Conservation (phyloP, 2,329 filamentous ascomycete species). For the Emergomyces pasteurianus region DNA sequence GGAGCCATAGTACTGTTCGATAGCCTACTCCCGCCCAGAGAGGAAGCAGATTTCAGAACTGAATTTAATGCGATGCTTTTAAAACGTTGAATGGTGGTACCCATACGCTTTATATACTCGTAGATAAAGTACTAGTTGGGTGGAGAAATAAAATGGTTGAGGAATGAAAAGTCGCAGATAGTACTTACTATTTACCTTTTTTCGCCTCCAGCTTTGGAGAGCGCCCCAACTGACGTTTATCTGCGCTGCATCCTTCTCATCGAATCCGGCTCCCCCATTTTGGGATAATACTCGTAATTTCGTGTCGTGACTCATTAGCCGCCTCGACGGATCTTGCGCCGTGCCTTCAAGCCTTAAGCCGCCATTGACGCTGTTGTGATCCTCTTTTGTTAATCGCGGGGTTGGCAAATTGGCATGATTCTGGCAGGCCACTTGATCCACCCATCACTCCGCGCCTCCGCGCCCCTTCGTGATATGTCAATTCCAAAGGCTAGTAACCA, state of each 20-base stretch:
- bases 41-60: background rate
- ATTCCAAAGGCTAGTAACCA: background rate
- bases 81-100: background rate
- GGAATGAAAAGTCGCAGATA: background rate
- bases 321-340: background rate
- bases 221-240: background rate
- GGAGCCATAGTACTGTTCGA: conserved; percentile 16
- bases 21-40: background rate
- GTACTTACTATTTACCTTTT: background rate
- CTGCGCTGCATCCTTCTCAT: background rate
- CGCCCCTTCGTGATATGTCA: background rate
- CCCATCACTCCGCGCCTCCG: background rate
- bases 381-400: background rate
- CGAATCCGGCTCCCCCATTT: background rate
- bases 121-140: background rate
- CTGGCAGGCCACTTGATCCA: background rate
- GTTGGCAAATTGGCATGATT: background rate
- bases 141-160: background rate
- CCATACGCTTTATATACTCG: background rate
- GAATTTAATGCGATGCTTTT: background rate
- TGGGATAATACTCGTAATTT: background rate
- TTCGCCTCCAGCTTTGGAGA: background rate
- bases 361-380: too few species aligned
- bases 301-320: background rate
- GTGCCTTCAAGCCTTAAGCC: background rate